A percentile compares a stretch with the other conserved stretches of the same genome.
These are phyloP conservation scores for Aspergillus awamori DNA, from an alignment of 2,329 filamentous ascomycete genomes.

Conservation along the genomic window DNA sequence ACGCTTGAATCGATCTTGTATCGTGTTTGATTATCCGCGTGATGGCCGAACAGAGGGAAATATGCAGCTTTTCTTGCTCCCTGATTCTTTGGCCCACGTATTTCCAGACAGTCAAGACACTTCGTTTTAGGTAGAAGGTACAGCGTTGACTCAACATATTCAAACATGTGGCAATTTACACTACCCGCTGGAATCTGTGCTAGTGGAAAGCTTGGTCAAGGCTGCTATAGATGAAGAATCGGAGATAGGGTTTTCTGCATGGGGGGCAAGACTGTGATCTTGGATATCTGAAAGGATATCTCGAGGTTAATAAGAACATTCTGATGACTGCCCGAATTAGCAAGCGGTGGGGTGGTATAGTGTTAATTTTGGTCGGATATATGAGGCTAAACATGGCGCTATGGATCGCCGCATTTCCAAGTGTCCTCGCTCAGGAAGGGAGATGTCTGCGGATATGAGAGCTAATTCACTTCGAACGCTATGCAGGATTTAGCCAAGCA, in stretches of 20 bases:
- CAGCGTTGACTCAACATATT: too few species aligned
- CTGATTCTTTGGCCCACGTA: background rate
- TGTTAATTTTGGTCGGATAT: slow-evolving; percentile 29
- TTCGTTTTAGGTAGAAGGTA: too few species aligned
- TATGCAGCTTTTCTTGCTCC: background rate
- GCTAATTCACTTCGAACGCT: too few species aligned
- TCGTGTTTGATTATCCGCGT: background rate
- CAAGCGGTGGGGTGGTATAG: slow-evolving; percentile 30
- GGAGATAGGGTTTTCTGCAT: slow-evolving; percentile 20
- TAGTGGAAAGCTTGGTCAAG: background rate
- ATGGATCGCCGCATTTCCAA: slow-evolving; percentile 28
- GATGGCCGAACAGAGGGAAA: background rate
- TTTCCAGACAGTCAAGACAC: too few species aligned
- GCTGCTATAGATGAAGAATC: slow-evolving; percentile 29
- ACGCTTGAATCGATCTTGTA: background rate
- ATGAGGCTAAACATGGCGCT: slow-evolving; percentile 26
- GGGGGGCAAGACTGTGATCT: slow-evolving; percentile 21
- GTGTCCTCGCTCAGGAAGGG: slow-evolving; percentile 28
- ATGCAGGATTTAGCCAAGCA: too few species aligned
- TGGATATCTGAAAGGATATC: slow-evolving; percentile 28
- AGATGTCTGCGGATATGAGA: background rate
- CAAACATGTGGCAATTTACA: background rate
- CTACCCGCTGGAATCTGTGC: background rate
- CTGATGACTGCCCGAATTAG: slow-evolving; percentile 29
- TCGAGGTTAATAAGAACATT: slow-evolving; percentile 30